These are phyloP conservation scores for Talaromyces sp. DNA, from an alignment of 2,329 filamentous ascomycete genomes.

Conservation along the genomic window DNA sequence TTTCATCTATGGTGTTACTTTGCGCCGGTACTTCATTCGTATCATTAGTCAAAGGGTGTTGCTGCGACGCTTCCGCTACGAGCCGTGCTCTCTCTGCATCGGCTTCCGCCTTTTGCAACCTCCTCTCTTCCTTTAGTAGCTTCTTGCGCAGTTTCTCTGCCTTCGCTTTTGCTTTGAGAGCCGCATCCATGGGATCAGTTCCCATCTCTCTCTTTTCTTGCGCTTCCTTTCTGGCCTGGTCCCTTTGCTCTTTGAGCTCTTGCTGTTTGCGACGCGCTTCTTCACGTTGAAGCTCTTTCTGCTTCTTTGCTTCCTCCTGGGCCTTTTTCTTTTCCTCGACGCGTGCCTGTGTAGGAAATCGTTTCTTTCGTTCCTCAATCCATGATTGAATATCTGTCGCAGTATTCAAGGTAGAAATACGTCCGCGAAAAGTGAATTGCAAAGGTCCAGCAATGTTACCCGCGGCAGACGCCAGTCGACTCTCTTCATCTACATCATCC, in stretches of 20 bases:
- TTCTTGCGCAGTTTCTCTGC: conserved; percentile 43
- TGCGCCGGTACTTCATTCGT: background rate
- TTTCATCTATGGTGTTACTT: conserved; percentile 34
- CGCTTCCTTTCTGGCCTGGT: conserved; percentile 22
- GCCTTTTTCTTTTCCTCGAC: conserved; percentile 60
- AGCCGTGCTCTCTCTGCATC: conserved; percentile 40
- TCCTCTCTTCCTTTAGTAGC: conserved; percentile 64
- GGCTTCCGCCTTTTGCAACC: conserved; percentile 45
- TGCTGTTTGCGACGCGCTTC: conserved; percentile 24
- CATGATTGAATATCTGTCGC: conserved; percentile 71
- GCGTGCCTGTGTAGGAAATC: conserved; percentile 75
- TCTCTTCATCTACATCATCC: conserved; percentile 45
- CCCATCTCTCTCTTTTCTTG: conserved; percentile 26
- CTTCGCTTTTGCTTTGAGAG: conserved; percentile 37
- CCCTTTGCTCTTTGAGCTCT: conserved; percentile 30
- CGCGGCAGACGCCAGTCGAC: conserved; percentile 33
- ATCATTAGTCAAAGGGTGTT: conserved; percentile 18
- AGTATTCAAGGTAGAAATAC: conserved; percentile 52
- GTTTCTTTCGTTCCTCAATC: conserved; percentile 74
- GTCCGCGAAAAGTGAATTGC: conserved; percentile 56
- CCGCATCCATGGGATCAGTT: conserved; percentile 31
- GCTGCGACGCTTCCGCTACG: conserved; percentile 32
- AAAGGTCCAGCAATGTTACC: conserved; percentile 29
- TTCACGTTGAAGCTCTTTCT: conserved; percentile 28
- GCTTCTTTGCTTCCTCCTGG: conserved; percentile 60